Evolutionary conservation across 768 basidiomycete genomes (phyloP).

Genomic region (Tephrocybe rancida): DNA sequence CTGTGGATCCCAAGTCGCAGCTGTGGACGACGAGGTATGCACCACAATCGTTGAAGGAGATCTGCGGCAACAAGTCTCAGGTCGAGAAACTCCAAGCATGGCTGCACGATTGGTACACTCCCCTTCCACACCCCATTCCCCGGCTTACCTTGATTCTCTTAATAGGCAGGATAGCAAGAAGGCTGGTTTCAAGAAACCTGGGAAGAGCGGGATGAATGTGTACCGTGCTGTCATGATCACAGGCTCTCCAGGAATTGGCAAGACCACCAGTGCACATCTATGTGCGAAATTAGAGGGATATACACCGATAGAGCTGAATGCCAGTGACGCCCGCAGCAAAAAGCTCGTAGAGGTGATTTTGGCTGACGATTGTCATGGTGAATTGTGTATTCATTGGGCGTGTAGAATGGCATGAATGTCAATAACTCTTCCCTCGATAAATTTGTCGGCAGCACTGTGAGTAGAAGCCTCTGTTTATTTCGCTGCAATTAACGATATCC

Average conservation of each 20-base stretch:
- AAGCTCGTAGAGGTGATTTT: slow-evolving; percentile 85
- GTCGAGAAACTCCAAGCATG: slow-evolving; percentile 89
- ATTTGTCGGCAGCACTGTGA: slow-evolving; percentile 66
- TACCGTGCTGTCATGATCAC: slow-evolving; percentile 89
- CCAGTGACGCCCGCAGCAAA: slow-evolving; percentile 94
- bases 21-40: slow-evolving; percentile 98
- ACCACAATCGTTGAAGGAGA: slow-evolving; percentile 81
- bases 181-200: slow-evolving; percentile 88
- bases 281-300: slow-evolving; percentile 90
- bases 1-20: slow-evolving; percentile 55
- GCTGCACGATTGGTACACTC: slow-evolving; percentile 84
- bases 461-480: slow-evolving; percentile 11
- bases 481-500: not conserved
- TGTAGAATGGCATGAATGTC: slow-evolving; percentile 85
- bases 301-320: slow-evolving; percentile 94
- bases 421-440: slow-evolving; percentile 89
- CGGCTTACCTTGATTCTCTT: not conserved
- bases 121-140: not conserved
- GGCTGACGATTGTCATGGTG: not conserved
- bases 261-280: slow-evolving; percentile 94
- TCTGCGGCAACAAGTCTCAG: slow-evolving; percentile 93
- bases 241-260: slow-evolving; percentile 96
- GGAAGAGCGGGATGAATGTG: slow-evolving; percentile 85
- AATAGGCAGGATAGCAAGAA: slow-evolving; percentile 75
- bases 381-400: not conserved